Conservation (phyloP, 1,284 basidiomycete genomes). For the Ceratobasidium sp. region DNA sequence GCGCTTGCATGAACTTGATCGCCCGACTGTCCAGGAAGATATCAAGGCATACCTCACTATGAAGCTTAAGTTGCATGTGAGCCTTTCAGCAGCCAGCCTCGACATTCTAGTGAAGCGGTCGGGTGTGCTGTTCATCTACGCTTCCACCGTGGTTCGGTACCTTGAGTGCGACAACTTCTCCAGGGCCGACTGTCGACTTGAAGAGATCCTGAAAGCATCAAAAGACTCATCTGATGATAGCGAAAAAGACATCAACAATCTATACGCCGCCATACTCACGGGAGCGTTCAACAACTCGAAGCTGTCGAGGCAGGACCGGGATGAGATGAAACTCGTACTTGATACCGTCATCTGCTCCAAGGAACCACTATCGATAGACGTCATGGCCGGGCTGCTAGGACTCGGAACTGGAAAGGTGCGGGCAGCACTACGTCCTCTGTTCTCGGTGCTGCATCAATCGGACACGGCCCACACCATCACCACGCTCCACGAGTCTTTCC, state of each 20-base stretch:
- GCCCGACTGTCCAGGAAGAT: background rate
- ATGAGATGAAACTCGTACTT: background rate
- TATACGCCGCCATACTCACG: background rate
- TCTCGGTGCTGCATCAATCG: background rate
- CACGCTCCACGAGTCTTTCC: conserved; percentile 13
- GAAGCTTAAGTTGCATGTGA: background rate
- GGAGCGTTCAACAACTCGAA: too few species aligned
- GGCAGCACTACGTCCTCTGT: background rate
- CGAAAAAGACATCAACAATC: background rate
- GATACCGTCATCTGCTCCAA: background rate
- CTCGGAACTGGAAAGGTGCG: background rate
- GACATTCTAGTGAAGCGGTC: background rate
- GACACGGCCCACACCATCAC: background rate
- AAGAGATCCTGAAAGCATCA: background rate
- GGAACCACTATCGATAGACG: background rate
- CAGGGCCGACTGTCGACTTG: background rate
- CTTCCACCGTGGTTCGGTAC: background rate
- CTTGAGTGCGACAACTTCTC: background rate
- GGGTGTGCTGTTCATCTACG: conserved; percentile 12
- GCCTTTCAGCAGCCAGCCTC: background rate
- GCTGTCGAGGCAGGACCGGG: background rate
- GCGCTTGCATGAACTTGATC: conserved; percentile 19
- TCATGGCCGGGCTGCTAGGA: background rate
- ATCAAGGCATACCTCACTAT: background rate
- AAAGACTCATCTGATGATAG: background rate